A percentile compares a stretch with the other conserved stretches of the same genome.
Conservation (phyloP, 148 eudicot genomes). For the Nepenthes mirabilis region DNA sequence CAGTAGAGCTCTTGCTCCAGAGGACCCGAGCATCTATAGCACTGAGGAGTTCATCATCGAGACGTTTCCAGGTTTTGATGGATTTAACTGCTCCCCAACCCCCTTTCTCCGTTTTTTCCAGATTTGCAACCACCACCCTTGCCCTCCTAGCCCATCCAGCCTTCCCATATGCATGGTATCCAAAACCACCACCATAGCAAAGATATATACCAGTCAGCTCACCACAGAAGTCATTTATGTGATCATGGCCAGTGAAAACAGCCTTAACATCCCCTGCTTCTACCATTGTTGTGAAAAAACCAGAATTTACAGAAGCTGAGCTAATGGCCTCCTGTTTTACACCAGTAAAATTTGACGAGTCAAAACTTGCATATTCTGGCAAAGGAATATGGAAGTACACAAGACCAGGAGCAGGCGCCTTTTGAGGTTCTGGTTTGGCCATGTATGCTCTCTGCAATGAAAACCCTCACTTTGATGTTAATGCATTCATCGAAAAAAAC, state of each 20-base stretch:
- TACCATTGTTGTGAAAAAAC: slow-evolving; percentile 69
- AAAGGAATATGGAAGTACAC: slow-evolving; percentile 88
- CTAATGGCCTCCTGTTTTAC: slow-evolving; percentile 75
- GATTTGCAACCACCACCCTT: slow-evolving; percentile 57
- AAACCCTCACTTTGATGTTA: not conserved
- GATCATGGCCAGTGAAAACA: slow-evolving; percentile 84
- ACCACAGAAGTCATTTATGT: slow-evolving; percentile 87
- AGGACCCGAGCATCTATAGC: slow-evolving; percentile 54
- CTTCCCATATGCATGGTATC: slow-evolving; percentile 93
- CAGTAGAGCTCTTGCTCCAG: slow-evolving; percentile 48
- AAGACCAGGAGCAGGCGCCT: slow-evolving; percentile 64
- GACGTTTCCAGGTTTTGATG: slow-evolving; percentile 82
- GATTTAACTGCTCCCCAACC: slow-evolving; percentile 67
- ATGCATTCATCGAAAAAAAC: not conserved
- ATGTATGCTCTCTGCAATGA: slow-evolving; percentile 44
- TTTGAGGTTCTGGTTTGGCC: slow-evolving; percentile 32
- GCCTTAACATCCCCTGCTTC: slow-evolving; percentile 80
- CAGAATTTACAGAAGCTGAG: slow-evolving; percentile 67
- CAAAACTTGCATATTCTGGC: slow-evolving; percentile 65
- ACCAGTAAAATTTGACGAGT: slow-evolving; percentile 63
- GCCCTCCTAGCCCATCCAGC: slow-evolving; percentile 93
- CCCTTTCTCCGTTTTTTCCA: slow-evolving; percentile 50
- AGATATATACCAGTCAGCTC: slow-evolving; percentile 52
- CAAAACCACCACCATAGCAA: slow-evolving; percentile 92
- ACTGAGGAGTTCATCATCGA: slow-evolving; percentile 58